A percentile compares a stretch with the other conserved stretches of the same genome.
phyloP scores from a whole-genome alignment of 2,329 filamentous ascomycete genomes.

The Pestalotiopsis sp. region DNA sequence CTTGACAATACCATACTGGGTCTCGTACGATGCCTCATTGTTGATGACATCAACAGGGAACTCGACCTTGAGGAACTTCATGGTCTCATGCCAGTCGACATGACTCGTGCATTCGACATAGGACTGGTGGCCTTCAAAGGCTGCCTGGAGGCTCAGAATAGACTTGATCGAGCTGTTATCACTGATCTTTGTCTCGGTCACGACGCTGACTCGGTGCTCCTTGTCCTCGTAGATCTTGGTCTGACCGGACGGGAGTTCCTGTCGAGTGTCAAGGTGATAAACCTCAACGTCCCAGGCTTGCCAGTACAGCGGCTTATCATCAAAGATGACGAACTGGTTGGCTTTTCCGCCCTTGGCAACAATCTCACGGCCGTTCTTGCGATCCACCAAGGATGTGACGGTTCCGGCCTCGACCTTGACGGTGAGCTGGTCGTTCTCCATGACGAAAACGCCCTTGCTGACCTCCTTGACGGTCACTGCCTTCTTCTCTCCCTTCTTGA shows the following conservation, averaged over 20 bases:
- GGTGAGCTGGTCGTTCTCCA: slow-evolving; percentile 76
- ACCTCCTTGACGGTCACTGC: slow-evolving; percentile 54
- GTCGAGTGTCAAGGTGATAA: slow-evolving; percentile 84
- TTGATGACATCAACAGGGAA: slow-evolving; percentile 92
- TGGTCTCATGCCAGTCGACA: slow-evolving; percentile 95
- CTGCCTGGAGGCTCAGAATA: slow-evolving; percentile 76
- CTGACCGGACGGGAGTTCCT: slow-evolving; percentile 68
- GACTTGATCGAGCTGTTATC: slow-evolving; percentile 84
- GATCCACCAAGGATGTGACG: slow-evolving; percentile 84
- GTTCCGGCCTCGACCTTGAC: slow-evolving; percentile 73
- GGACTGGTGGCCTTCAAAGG: slow-evolving; percentile 63
- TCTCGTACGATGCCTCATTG: slow-evolving; percentile 93
- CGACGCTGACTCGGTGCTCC: slow-evolving; percentile 75
- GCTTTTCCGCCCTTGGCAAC: slow-evolving; percentile 74
- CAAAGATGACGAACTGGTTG: slow-evolving; percentile 91
- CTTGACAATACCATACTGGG: slow-evolving; percentile 84
- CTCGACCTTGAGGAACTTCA: slow-evolving; percentile 98
- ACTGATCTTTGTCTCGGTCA: slow-evolving; percentile 85
- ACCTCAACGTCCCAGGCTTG: slow-evolving; percentile 98
- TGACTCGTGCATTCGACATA: slow-evolving; percentile 79
- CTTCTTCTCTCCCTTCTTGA: slow-evolving; percentile 45
- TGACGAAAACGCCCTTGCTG: slow-evolving; percentile 66
- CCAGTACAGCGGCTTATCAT: slow-evolving; percentile 97
- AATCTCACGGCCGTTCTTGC: slow-evolving; percentile 71
- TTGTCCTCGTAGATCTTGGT: slow-evolving; percentile 72